phyloP scores from a whole-genome alignment of 169 alveolate species.

The Cryptosporidium viatorum region DNA sequence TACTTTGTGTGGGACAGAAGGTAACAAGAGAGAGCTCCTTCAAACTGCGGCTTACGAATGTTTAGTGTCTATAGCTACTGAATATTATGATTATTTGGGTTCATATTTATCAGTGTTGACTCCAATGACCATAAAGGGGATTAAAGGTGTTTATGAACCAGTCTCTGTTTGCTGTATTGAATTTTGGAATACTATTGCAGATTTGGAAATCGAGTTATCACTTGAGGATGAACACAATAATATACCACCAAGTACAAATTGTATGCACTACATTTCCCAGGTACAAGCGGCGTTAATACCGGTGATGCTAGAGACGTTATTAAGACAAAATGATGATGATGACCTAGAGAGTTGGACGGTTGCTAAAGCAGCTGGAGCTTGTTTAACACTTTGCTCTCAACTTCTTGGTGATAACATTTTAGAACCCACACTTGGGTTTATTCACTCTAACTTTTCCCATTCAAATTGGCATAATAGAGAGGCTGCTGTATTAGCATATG shows the following conservation, averaged over 20 bases:
- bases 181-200: slow-evolving; percentile 91
- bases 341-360: slow-evolving; percentile 92
- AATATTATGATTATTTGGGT: slow-evolving; percentile 84
- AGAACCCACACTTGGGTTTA: slow-evolving; percentile 88
- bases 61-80: slow-evolving; percentile 86
- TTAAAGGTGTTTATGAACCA: slow-evolving; percentile 84
- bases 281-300: slow-evolving; percentile 86
- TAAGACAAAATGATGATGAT: slow-evolving; percentile 87
- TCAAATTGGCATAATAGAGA: slow-evolving; percentile 91
- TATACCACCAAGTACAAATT: slow-evolving; percentile 73
- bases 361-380: slow-evolving; percentile 93
- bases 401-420: slow-evolving; percentile 89
- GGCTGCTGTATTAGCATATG: slow-evolving; percentile 93
- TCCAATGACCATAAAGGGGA: slow-evolving; percentile 87
- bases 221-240: slow-evolving; percentile 53
- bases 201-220: slow-evolving; percentile 83
- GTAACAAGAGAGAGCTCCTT: slow-evolving; percentile 79
- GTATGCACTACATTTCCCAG: slow-evolving; percentile 83
- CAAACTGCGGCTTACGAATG: slow-evolving; percentile 89
- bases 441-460: slow-evolving; percentile 86
- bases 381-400: slow-evolving; percentile 91
- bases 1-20: slow-evolving; percentile 83
- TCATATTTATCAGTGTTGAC: slow-evolving; percentile 85
- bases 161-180: slow-evolving; percentile 89
- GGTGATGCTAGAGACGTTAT: slow-evolving; percentile 85